A percentile compares a stretch with the other conserved stretches of the same genome.
Conservation (phyloP, 2,329 filamentous ascomycete genomes). For the Beauveria caledonica region DNA sequence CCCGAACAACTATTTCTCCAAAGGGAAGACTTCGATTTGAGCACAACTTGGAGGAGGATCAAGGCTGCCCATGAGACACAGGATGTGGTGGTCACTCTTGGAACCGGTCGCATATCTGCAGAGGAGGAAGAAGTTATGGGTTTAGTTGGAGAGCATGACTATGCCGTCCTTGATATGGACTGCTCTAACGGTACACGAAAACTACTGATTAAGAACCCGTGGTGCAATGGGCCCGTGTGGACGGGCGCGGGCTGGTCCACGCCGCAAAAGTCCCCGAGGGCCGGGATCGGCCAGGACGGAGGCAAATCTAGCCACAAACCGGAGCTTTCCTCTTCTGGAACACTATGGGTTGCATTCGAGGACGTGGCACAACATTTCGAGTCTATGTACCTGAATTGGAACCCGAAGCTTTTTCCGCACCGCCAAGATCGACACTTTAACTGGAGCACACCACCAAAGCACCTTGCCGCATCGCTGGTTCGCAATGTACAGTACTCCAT, state of each 20-base stretch:
- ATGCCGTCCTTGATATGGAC: constrained; percentile 78
- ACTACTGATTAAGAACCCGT: constrained; percentile 89
- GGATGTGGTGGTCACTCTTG: constrained; percentile 81
- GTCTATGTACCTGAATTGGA: constrained; percentile 96
- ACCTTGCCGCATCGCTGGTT: constrained; percentile 46
- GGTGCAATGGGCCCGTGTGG: constrained; percentile 76
- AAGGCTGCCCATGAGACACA: constrained; percentile 65
- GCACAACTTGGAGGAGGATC: constrained; percentile 70
- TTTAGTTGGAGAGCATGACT: constrained; percentile 85
- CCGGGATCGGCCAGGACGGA: background rate
- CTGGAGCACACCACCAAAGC: constrained; percentile 57
- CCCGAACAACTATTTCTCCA: constrained; percentile 92
- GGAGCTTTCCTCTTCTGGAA: constrained; percentile 43
- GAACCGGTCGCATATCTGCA: constrained; percentile 72
- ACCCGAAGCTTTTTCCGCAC: constrained; percentile 70
- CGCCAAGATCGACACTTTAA: constrained; percentile 85
- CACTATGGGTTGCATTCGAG: constrained; percentile 88
- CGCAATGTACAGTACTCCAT: constrained; percentile 68
- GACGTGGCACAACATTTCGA: constrained; percentile 88
- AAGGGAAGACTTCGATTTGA: constrained; percentile 66
- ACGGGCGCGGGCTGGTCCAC: constrained; percentile 35
- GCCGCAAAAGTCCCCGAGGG: constrained; percentile 7
- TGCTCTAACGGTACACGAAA: constrained; percentile 50
- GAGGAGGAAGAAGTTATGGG: constrained; percentile 75
- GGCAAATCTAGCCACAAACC: background rate